Evolutionary conservation across 176 grass and related monocot genomes (phyloP), one percentile per base, ranked within the genome.

Genomic region (Canna indica): DNA sequence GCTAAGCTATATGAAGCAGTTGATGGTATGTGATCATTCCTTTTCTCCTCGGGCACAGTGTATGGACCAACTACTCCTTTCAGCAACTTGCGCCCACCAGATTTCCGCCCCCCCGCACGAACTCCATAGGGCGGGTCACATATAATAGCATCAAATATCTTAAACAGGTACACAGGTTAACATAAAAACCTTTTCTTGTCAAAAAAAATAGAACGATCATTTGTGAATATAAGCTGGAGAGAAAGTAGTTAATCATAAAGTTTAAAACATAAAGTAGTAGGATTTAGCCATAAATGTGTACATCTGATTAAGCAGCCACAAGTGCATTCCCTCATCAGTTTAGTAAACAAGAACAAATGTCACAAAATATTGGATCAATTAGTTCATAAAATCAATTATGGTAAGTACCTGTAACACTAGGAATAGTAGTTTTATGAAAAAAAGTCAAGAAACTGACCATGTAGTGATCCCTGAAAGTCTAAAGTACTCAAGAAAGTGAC

Each of bases 51-150:
- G 5, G 93, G 94, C 79, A 97, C 88, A 64, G 86, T 87, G 64
- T 97, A 97, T 17, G 93, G 86, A 56, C 72, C 72, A 47, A 92
- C 75, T 32, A 57, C 26, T 7, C 93, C 93, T 80, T 90, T 97
- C 12, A 92, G 41, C 22, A 92, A 70, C 79, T 97, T 92, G 47
- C 88, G 61, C 17, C 93, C 93, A 47, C 93, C 93, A 0, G 93
- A 92, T 54, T 97, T 97, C 16, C 86, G 86, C 45, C 93, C 93
- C 47, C 93, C 93, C 71, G 88, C 93, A 31, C 93, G 88, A 11
- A 97, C 93, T 29, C 93, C 93, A 72, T 97, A 97, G 52, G 93
- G 93, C 35, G 93, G 93, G 39, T 97, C 93, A 65, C 93, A 92
- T 31, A 97, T 87, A 57, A 97, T 92, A 17, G 88, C 88, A 78